Conservation (phyloP, 352 stramenopile species). For the Phytophthora pisi region DNA sequence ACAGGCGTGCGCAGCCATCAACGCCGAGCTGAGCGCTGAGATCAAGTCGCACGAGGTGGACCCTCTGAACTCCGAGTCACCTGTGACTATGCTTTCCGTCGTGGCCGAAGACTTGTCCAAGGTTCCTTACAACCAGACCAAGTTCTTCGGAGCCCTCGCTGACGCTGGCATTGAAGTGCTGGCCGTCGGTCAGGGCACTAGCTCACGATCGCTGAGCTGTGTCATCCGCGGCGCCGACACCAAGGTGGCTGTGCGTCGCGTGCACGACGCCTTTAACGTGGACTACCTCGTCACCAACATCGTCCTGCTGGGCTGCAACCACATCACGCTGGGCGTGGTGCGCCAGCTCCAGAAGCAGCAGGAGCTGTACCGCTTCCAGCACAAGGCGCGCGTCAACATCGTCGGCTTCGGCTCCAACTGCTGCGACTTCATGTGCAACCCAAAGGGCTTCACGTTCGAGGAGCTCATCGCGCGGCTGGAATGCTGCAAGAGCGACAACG, state of each 20-base stretch:
- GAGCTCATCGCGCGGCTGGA: constrained; percentile 50
- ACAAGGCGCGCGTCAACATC: constrained; percentile 71
- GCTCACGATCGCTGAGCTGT: constrained; percentile 78
- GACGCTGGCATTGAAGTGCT: constrained; percentile 74
- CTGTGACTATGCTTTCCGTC: constrained; percentile 87
- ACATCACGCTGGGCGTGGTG: constrained; percentile 69
- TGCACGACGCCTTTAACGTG: constrained; percentile 85
- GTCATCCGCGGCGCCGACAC: constrained; percentile 73
- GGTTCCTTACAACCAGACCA: constrained; percentile 71
- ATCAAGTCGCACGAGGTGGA: constrained; percentile 80
- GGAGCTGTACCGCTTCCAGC: constrained; percentile 65
- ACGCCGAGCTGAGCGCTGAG: constrained; percentile 56
- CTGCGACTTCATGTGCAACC: constrained; percentile 61
- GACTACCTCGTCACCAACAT: constrained; percentile 77
- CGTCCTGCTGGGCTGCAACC: constrained; percentile 74
- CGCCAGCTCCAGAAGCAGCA: constrained; percentile 66
- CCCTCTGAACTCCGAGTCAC: constrained; percentile 63
- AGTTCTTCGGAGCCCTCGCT: constrained; percentile 79
- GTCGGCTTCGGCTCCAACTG: constrained; percentile 76
- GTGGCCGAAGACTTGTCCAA: constrained; percentile 80
- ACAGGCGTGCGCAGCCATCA: constrained; percentile 50
- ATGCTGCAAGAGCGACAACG: constrained; percentile 42
- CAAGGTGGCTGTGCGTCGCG: constrained; percentile 75
- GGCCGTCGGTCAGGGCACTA: constrained; percentile 78
- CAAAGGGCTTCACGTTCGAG: constrained; percentile 56